Conservation (phyloP, 495 filamentous ascomycete genomes). For the Xylaria sp. region DNA sequence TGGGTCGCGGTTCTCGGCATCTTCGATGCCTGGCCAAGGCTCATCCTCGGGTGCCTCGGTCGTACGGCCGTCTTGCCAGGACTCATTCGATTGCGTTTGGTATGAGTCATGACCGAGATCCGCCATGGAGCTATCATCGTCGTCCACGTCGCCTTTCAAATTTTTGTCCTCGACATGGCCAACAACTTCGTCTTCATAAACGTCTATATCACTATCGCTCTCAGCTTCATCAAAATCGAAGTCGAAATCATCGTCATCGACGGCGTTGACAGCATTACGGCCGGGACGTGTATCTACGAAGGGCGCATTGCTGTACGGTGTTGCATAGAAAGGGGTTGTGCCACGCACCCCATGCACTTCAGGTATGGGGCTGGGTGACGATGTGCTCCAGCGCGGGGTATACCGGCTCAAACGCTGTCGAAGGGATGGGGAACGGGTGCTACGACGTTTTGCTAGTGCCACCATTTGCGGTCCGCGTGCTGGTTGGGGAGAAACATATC, state of each 20-base stretch:
- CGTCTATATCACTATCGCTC: conserved; percentile 45
- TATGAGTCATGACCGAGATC: conserved; percentile 32
- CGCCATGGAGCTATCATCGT: conserved; percentile 36
- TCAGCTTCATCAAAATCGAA: conserved; percentile 37
- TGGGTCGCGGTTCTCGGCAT: conserved; percentile 54
- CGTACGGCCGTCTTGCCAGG: conserved; percentile 39
- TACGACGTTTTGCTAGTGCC: conserved; percentile 43
- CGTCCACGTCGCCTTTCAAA: conserved; percentile 15
- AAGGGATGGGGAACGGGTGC: conserved; percentile 51
- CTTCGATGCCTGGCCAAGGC: conserved; percentile 53
- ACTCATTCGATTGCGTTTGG: conserved; percentile 26
- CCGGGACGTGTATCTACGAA: conserved; percentile 31
- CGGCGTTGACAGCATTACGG: conserved; percentile 18
- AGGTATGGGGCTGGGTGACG: conserved; percentile 46
- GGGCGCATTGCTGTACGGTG: conserved; percentile 61
- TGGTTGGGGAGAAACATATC: conserved; percentile 48
- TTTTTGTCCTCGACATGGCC: conserved; percentile 33
- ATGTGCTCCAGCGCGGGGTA: conserved; percentile 55
- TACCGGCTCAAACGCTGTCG: conserved; percentile 41
- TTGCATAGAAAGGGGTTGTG: conserved; percentile 60
- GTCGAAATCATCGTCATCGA: conserved; percentile 34
- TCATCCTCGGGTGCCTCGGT: conserved; percentile 55
- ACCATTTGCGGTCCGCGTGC: conserved; percentile 29
- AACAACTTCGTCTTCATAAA: conserved; percentile 41
- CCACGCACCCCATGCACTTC: conserved; percentile 41